Evolutionary conservation across 2,329 filamentous ascomycete genomes (phyloP), one percentile per base, ranked within the genome.

Genomic region (Anthostomella pinea): DNA sequence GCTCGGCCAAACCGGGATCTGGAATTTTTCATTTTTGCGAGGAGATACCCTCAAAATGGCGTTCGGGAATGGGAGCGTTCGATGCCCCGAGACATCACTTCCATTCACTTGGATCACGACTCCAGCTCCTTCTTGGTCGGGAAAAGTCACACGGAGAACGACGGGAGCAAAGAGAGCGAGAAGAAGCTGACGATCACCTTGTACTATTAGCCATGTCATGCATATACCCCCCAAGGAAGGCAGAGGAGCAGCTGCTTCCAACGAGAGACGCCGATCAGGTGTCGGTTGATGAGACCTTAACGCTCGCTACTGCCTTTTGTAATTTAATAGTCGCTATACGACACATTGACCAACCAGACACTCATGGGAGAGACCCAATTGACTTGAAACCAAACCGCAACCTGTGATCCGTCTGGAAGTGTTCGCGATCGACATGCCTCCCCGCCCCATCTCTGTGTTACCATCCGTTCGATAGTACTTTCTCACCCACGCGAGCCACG

Each of bases 1-100:
- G 45, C 46, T 33, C 45, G 31, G 38, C 42, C 35, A 49, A 37
- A 34, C 46, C 41, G 45, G 42, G 42, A 43, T 38, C 41, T 20
- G 39, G 35, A 38, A 30, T 41, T 41, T 21, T 43, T 39, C n/a
- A n/a, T 24, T 18, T 20, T 38, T 38, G 41, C 45, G 54, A 56
- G 53, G 54, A 53, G 51, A 57, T 56, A 58, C 54, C 54, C 51
- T 56, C 52, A 53, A 45, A 49, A 52, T 38, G 54, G 54, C 54
- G 54, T 58, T 58, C 21, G 30, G 52, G 52, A 46, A 44, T 28
- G 16, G 35, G 11, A 30, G 26, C 22, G 20, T 33, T 15, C 9
- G 17, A n/a, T 17, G 21, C 27, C 24, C 41, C 18, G 35, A 34
- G 35, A 27, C 34, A 46, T 37, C 33, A 43, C 35, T 33, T 43